Conservation (phyloP, 192 early-diverging fungal genomes). For the Backusella morwellensis region DNA sequence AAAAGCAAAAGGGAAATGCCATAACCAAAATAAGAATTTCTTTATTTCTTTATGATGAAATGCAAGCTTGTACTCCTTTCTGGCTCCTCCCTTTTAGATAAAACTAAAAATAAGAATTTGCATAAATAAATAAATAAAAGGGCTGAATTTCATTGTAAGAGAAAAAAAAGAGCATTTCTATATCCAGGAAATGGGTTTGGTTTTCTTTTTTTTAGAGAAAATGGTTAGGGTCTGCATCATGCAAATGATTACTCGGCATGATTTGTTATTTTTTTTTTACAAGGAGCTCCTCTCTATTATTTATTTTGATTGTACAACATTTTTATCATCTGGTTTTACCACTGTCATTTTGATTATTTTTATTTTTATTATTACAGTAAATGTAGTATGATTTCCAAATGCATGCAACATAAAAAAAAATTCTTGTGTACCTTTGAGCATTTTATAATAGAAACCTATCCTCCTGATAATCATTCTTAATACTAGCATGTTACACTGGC, state of each 20-base stretch:
- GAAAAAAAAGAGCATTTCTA: background rate
- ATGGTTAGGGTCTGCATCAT: background rate
- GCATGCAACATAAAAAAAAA: background rate
- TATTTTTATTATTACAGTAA: background rate
- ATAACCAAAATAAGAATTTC: background rate
- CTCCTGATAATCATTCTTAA: conserved; percentile 5
- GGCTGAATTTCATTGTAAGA: background rate
- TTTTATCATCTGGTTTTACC: conserved; percentile 6
- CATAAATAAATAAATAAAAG: background rate
- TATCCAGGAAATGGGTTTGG: background rate
- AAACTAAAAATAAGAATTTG: conserved; percentile 8
- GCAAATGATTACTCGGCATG: conserved; percentile 7
- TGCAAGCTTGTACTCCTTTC: background rate
- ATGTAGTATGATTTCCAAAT: conserved; percentile 8
- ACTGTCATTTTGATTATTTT: background rate
- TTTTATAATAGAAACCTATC: background rate
- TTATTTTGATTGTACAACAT: background rate
- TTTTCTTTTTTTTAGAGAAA: background rate
- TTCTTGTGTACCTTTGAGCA: background rate
- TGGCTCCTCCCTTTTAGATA: background rate
- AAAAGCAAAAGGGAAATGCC: background rate
- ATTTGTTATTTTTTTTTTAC: background rate
- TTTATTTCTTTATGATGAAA: background rate
- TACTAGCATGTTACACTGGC: background rate
- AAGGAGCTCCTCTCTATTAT: background rate